Evolutionary conservation across 495 filamentous ascomycete species (phyloP).

Genomic region (Penicillium roqueforti): DNA sequence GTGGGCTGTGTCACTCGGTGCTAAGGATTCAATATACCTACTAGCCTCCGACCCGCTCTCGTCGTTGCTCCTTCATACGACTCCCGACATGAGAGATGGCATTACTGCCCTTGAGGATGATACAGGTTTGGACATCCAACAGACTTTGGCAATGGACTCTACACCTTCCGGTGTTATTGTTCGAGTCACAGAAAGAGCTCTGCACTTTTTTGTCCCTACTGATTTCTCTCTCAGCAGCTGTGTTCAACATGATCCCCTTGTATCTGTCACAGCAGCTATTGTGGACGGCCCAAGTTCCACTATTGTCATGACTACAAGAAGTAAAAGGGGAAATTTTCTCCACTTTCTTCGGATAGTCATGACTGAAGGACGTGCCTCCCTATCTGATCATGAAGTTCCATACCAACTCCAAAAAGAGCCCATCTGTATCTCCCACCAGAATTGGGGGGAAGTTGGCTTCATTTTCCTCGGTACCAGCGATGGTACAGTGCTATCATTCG

Average conservation of each 20-base stretch:
- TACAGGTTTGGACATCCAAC: slow-evolving; percentile 47
- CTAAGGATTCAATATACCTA: slow-evolving; percentile 36
- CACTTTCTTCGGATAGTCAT: slow-evolving; percentile 14
- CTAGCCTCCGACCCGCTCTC: slow-evolving; percentile 40
- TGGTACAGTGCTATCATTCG: slow-evolving; percentile 33
- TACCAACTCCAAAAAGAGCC: slow-evolving; percentile 31
- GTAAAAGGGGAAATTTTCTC: slow-evolving; percentile 21
- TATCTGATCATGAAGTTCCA: slow-evolving; percentile 11
- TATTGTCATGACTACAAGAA: slow-evolving; percentile 26
- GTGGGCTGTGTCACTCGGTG: slow-evolving; percentile 40
- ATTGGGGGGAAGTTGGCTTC: slow-evolving; percentile 23
- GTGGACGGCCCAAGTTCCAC: slow-evolving; percentile 28
- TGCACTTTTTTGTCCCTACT: slow-evolving; percentile 34
- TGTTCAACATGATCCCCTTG: slow-evolving; percentile 16
- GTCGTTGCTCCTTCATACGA: slow-evolving; percentile 35
- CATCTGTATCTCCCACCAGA: slow-evolving; percentile 34
- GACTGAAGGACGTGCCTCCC: slow-evolving; percentile 10
- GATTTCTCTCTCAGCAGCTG: slow-evolving; percentile 16
- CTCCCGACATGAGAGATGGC: slow-evolving; percentile 29
- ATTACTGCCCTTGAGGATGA: slow-evolving; percentile 36
- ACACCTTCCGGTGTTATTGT: slow-evolving; percentile 40
- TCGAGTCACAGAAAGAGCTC: slow-evolving; percentile 53
- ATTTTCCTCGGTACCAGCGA: slow-evolving; percentile 37
- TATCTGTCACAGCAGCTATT: slow-evolving; percentile 26
- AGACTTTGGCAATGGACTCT: slow-evolving; percentile 53